phyloP scores from a whole-genome alignment of 176 grass and related monocot species.

The Carex kokanica region DNA sequence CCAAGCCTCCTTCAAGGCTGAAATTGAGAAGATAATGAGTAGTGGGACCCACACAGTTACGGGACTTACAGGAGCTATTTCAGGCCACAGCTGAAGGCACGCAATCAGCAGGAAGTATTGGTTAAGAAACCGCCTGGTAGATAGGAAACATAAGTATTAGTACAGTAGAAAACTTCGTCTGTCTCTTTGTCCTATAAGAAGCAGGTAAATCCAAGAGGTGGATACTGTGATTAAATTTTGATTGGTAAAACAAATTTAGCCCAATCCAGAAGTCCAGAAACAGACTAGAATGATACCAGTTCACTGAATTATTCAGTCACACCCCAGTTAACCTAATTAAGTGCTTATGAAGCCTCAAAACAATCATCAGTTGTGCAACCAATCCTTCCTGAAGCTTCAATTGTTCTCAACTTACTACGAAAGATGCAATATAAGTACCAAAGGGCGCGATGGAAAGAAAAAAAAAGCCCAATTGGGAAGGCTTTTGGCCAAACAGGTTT shows the following conservation, averaged over 20 bases:
- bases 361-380: neutral
- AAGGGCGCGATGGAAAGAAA: neutral
- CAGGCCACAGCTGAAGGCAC: slow-evolving; percentile 82
- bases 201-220: neutral
- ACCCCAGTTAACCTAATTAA: neutral
- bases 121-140: slow-evolving; percentile 93
- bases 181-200: neutral
- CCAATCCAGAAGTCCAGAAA: slow-evolving; percentile 24
- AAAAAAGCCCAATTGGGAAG: neutral
- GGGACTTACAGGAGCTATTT: slow-evolving; percentile 83
- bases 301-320: neutral
- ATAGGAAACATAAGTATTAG: slow-evolving; percentile 4
- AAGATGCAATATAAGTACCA: neutral
- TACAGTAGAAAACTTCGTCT: neutral
- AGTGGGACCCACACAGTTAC: slow-evolving; percentile 90
- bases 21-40: slow-evolving; percentile 85
- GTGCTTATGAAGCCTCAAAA: neutral
- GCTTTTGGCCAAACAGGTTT: neutral
- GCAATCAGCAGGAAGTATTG: slow-evolving; percentile 94
- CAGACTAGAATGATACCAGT: neutral
- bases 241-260: slow-evolving; percentile 1
- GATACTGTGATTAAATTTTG: neutral
- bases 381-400: neutral
- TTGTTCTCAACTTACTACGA: neutral
- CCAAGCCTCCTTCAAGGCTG: slow-evolving; percentile 92